Conservation (phyloP, 805 yeast species). For the Hanseniaspora pseudoguilliermondii region DNA sequence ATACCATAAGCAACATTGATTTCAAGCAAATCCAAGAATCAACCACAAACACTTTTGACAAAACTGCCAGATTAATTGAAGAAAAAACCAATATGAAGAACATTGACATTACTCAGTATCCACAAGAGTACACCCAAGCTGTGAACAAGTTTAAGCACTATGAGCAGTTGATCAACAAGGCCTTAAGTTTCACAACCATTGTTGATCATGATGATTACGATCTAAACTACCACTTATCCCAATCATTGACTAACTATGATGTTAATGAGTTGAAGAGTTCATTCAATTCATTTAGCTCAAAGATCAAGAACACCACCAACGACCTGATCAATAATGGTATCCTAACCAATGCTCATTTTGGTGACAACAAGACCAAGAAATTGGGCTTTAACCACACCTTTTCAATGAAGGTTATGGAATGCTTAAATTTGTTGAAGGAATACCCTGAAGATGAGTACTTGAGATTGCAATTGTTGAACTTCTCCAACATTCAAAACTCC, state of each 20-base stretch:
- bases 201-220: constrained; percentile 11
- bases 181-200: constrained; percentile 3
- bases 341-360: constrained; percentile 10
- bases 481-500: constrained; percentile 57
- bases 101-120: constrained; percentile 64
- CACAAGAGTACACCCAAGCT: constrained; percentile 64
- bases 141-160: constrained; percentile 25
- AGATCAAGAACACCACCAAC: constrained; percentile 7
- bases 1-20: constrained; percentile 22
- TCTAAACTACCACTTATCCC: not conserved
- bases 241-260: constrained; percentile 5
- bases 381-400: constrained; percentile 11
- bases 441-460: constrained; percentile 36
- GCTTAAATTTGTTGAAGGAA: constrained; percentile 13
- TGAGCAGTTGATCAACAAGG: constrained; percentile 24
- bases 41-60: constrained; percentile 58
- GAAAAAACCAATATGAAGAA: constrained; percentile 69
- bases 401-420: constrained; percentile 3
- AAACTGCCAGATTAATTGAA: constrained; percentile 67
- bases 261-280: constrained; percentile 8
- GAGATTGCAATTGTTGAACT: constrained; percentile 49
- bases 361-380: not conserved
- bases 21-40: constrained; percentile 38
- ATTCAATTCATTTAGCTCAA: not conserved
- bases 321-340: constrained; percentile 11